Base-by-base conservation (phyloP, 75 land plant species). In the Azolla pinnata region DNA sequence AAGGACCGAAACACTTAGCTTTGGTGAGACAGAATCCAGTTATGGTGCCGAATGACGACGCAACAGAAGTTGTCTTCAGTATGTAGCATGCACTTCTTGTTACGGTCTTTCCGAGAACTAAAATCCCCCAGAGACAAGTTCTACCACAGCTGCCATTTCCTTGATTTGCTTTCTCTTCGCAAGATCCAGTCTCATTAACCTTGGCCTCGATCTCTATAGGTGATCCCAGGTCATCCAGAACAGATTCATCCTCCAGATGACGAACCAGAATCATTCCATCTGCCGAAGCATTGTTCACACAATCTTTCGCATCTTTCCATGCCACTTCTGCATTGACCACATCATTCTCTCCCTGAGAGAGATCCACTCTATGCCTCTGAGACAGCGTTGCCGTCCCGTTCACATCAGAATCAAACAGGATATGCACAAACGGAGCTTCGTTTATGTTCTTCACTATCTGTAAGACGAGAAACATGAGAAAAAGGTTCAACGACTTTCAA, bases 11-110 rank as follows among this genome's bases (percentile, higher is more conserved):
- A 38, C 70, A 74, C 38, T 73, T 72, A 18, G 81, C 88, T 60
- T 60, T 62, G 1, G 67, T 62, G 47, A 85, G 31, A 52, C 79
- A 85, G 60, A 75, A 88, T 25, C 72, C 79, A 14, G 88, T 87
- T 33, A 84, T 79, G 29, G 38, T 42, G 26, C 84, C 84, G 49
- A 33, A 45, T 0, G 75, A 45, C 14, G 81, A 67, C 0, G 53
- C 4, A 1, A 73, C 82, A 17, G 80, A 25, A 14, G 69, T 72
- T 0, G 88, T 88, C 68, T 82, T 62, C 51, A 88, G 53, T 31
- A 88, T 33, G 55, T 81, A 88, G 46, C 93, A 88, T 8, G 68
- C 70, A n/a, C 58, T 66, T 1, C 51, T 23, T 0, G 57, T 66
- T 3, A 55, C 64, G 17, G 74, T 70, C 7, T 69, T 63, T 19